phyloP scores from a whole-genome alignment of 2,329 filamentous ascomycete genomes.

The Aspergillus oerlinghausenensis region DNA sequence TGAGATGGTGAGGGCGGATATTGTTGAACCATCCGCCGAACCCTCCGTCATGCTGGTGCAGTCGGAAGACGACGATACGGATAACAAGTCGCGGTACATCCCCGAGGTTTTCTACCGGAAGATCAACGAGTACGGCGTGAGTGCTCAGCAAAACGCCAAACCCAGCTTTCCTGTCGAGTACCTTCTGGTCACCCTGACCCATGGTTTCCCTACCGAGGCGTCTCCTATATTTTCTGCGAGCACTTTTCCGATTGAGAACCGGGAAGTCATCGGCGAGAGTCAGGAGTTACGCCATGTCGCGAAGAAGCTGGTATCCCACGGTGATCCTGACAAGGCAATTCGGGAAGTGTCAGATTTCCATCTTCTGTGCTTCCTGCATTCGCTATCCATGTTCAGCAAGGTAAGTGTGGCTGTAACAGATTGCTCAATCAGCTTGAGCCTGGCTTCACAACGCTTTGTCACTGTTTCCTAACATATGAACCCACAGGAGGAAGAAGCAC shows the following conservation, averaged over 20 bases:
- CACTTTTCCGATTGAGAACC: constrained; percentile 86
- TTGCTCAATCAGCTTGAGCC: not conserved
- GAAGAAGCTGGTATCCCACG: constrained; percentile 63
- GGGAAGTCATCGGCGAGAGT: constrained; percentile 76
- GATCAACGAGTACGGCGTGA: constrained; percentile 94
- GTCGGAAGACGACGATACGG: constrained; percentile 71
- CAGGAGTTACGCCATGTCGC: constrained; percentile 71
- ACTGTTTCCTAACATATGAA: not conserved
- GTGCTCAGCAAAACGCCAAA: constrained; percentile 95
- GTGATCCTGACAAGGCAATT: constrained; percentile 58
- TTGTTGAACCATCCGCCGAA: constrained; percentile 91
- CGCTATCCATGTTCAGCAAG: constrained; percentile 77
- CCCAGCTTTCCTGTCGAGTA: constrained; percentile 96
- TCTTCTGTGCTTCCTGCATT: constrained; percentile 79
- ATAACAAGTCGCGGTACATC: constrained; percentile 75
- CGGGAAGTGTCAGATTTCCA: constrained; percentile 87
- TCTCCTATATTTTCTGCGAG: constrained; percentile 68
- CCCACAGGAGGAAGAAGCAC: constrained; percentile 75
- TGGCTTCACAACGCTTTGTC: not conserved
- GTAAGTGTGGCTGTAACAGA: constrained; percentile 47
- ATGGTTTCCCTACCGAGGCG: constrained; percentile 82
- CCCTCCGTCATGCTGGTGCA: constrained; percentile 92
- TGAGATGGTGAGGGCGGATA: constrained; percentile 93
- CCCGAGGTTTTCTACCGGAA: constrained; percentile 94
- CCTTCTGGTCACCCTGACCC: constrained; percentile 88